These are phyloP conservation scores for Begonia fuchsioides DNA, from an alignment of 306 rosid species.

Conservation along the genomic window DNA sequence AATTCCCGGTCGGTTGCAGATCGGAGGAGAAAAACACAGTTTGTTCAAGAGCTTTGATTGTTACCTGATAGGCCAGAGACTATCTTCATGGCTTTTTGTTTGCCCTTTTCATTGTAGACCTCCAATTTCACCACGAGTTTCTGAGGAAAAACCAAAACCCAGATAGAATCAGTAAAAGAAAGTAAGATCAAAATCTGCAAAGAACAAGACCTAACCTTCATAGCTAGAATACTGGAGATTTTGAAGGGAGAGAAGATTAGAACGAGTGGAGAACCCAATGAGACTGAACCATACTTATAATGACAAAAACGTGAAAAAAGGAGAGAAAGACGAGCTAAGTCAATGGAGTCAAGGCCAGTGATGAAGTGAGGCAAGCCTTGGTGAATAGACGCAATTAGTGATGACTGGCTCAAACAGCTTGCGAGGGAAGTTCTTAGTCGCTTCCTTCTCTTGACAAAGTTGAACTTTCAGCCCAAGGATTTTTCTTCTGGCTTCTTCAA, in stretches of 20 bases:
- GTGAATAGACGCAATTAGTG: too few species aligned
- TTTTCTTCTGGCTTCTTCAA: too few species aligned
- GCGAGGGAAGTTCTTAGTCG: too few species aligned
- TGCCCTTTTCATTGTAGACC: slow-evolving; percentile 27
- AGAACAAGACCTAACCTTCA: not conserved
- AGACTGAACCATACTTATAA: not conserved
- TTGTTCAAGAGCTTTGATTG: too few species aligned
- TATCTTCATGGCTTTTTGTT: slow-evolving; percentile 46
- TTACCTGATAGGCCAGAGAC: slow-evolving; percentile 62
- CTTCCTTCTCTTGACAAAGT: too few species aligned
- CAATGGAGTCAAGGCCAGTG: not conserved
- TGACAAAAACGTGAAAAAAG: not conserved
- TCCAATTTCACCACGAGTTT: slow-evolving; percentile 43
- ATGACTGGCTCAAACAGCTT: too few species aligned
- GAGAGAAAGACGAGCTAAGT: not conserved
- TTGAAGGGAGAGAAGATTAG: not conserved
- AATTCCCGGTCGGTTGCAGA: not conserved
- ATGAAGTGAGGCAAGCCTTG: too few species aligned
- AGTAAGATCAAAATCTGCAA: not conserved
- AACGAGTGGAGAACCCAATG: not conserved
- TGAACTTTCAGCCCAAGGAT: too few species aligned
- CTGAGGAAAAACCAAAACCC: slow-evolving; percentile 22
- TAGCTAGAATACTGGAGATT: not conserved
- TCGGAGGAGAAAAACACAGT: too few species aligned
- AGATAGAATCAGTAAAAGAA: not conserved